Percentiles rank a stretch among this genome's conserved stretches.
phyloP scores from a whole-genome alignment of 176 grass and related monocot species.

The Oropetium thomaeum region DNA sequence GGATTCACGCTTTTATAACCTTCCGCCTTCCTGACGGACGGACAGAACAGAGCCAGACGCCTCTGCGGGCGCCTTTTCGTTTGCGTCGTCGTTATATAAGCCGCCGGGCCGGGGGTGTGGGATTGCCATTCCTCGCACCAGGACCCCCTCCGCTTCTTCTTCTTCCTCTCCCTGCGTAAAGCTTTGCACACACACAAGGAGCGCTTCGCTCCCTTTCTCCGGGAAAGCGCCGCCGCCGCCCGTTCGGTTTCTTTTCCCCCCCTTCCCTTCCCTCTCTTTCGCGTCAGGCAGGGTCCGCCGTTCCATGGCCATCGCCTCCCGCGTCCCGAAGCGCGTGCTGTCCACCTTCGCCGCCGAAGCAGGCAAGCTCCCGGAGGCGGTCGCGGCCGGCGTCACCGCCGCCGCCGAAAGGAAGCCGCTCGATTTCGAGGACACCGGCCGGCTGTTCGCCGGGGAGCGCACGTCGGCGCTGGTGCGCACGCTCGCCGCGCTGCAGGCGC shows the following conservation, averaged over 20 bases:
- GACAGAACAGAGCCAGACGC: conserved; percentile 10
- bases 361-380: conserved; percentile 50
- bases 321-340: conserved; percentile 36
- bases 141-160: too few relatives aligned
- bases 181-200: neutral
- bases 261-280: neutral
- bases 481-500: conserved; percentile 53
- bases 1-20: conserved; percentile 28
- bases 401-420: neutral
- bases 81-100: conserved; percentile 2
- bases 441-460: conserved; percentile 62
- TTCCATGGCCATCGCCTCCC: conserved; percentile 67
- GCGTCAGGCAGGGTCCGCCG: neutral
- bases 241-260: neutral
- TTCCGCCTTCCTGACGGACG: neutral
- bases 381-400: conserved; percentile 25
- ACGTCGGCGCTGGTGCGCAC: conserved; percentile 53
- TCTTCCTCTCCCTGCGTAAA: neutral
- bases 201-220: neutral
- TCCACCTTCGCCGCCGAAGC: conserved; percentile 48
- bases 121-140: neutral
- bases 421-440: conserved; percentile 54
- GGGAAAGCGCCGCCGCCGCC: neutral
- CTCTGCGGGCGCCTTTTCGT: neutral
- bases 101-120: neutral